Evolutionary conservation across 768 basidiomycete species (phyloP).

Genomic region (Termitomyces sp.): DNA sequence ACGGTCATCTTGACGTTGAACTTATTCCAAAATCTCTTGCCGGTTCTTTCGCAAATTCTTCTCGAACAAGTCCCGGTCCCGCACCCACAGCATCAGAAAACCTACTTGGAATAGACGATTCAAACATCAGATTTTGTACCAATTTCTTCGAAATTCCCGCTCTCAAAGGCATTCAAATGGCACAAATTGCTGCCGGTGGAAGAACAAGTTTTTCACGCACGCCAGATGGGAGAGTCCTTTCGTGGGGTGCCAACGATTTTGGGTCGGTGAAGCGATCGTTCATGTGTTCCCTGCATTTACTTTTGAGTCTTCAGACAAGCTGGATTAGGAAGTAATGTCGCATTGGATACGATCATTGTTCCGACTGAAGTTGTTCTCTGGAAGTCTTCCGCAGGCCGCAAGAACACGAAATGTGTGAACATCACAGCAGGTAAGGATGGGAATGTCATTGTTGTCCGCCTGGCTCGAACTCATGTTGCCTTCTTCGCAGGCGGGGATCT

Average conservation of each 20-base stretch:
- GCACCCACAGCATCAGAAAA: constrained; percentile 25
- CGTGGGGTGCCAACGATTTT: constrained; percentile 86
- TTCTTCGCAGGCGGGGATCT: constrained; percentile 58
- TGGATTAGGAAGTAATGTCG: constrained; percentile 62
- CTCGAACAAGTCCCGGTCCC: constrained; percentile 30
- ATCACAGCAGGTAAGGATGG: constrained; percentile 53
- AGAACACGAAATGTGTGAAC: constrained; percentile 54
- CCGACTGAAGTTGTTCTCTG: constrained; percentile 84
- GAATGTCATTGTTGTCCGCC: not conserved
- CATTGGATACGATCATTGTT: constrained; percentile 63
- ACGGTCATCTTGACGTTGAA: constrained; percentile 40
- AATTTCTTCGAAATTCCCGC: constrained; percentile 74
- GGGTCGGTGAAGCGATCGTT: constrained; percentile 42
- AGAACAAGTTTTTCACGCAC: constrained; percentile 74
- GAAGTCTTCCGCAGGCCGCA: constrained; percentile 44
- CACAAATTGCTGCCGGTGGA: constrained; percentile 67
- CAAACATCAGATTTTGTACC: constrained; percentile 59
- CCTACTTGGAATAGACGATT: constrained; percentile 27
- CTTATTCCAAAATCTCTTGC: constrained; percentile 51
- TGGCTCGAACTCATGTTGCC: not conserved
- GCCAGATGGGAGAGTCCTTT: constrained; percentile 64
- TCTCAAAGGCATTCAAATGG: constrained; percentile 55
- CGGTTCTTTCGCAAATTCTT: constrained; percentile 44
- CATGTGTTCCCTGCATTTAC: not conserved
- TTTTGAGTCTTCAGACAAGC: constrained; percentile 52